Percentiles rank a stretch among this genome's conserved stretches.
Conservation (phyloP, 306 rosid species). For the Glycine latifolia region DNA sequence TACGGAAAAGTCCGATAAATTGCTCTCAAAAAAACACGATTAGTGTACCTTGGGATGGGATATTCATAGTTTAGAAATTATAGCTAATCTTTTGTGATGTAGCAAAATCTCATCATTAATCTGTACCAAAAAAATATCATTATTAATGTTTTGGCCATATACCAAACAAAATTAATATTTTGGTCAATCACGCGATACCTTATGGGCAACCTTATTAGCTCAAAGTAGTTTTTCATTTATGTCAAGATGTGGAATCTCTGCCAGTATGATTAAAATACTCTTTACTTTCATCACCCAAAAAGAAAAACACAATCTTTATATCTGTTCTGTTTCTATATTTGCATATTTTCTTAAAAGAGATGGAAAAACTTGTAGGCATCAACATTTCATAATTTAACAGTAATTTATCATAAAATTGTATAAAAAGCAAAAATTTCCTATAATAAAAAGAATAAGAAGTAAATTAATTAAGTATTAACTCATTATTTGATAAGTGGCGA, state of each 20-base stretch:
- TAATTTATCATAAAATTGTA: no score
- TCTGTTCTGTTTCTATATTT: no score
- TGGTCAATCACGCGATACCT: background rate
- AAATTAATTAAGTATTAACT: no score
- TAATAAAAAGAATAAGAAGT: no score
- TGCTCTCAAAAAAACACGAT: background rate
- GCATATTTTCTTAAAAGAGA: no score
- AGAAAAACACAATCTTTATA: no score
- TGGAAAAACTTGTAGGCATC: no score
- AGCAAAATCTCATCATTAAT: background rate
- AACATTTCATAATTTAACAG: no score
- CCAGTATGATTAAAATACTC: background rate
- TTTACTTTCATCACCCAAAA: no score
- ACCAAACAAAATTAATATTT: background rate
- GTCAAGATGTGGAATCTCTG: background rate
- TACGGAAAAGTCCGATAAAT: background rate
- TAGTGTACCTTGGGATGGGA: no score
- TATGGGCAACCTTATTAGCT: background rate
- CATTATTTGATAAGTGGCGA: no score
- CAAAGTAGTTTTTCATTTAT: background rate
- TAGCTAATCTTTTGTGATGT: background rate
- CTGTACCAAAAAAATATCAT: background rate
- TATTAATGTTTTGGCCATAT: background rate
- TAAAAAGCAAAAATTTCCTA: no score
- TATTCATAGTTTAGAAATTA: background rate